Conservation (phyloP, 2,329 filamentous ascomycete genomes). For the Fusarium sulawesiense region DNA sequence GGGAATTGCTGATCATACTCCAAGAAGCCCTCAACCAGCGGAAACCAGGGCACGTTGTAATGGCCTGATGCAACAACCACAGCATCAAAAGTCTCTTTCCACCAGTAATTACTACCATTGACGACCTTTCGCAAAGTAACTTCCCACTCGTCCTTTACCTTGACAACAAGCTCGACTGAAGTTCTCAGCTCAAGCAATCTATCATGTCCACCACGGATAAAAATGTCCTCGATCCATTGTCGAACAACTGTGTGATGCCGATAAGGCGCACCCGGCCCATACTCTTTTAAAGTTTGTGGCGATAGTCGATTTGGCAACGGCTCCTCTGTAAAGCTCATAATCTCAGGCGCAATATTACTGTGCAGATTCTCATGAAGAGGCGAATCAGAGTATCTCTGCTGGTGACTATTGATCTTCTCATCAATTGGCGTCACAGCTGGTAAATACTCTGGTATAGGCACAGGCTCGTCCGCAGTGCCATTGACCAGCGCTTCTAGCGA, state of each 20-base stretch:
- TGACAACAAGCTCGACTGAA: constrained; percentile 14
- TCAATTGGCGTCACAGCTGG: constrained; percentile 34
- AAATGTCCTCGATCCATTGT: constrained; percentile 27
- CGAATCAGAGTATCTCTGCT: constrained; percentile 34
- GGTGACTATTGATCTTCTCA: constrained; percentile 33
- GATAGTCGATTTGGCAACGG: constrained; percentile 15
- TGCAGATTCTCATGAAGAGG: constrained; percentile 18
- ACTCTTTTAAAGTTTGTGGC: constrained; percentile 6
- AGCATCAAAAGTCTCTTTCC: constrained; percentile 29
- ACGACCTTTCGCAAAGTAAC: constrained; percentile 23
- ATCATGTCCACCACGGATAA: constrained; percentile 3
- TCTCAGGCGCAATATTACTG: constrained; percentile 24
- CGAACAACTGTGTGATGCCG: constrained; percentile 21
- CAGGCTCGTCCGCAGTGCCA: constrained; percentile 21
- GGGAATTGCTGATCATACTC: constrained; percentile 16
- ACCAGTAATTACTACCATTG: constrained; percentile 26
- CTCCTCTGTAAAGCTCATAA: constrained; percentile 31
- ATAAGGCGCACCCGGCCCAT: constrained; percentile 8
- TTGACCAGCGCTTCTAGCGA: constrained; percentile 11
- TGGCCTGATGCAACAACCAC: constrained; percentile 28
- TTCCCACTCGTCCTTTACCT: constrained; percentile 14
- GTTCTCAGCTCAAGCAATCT: constrained; percentile 22
- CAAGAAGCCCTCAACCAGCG: constrained; percentile 13
- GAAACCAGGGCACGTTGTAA: constrained; percentile 35
- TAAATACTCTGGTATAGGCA: constrained; percentile 22